Conservation (phyloP, 2,329 filamentous ascomycete genomes). For the Epichloe gansuensis region DNA sequence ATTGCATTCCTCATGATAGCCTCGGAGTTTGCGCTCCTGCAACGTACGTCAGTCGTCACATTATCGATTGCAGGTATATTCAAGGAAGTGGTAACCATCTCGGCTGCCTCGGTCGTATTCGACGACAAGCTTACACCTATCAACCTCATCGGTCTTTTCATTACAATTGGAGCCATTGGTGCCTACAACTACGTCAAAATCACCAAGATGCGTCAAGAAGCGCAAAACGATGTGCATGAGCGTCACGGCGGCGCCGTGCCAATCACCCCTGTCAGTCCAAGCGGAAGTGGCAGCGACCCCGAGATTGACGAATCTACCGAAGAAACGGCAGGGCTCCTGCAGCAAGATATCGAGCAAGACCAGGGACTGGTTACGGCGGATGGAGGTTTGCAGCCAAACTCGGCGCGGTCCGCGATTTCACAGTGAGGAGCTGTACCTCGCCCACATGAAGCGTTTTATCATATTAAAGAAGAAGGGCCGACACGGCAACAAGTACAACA, state of each 20-base stretch:
- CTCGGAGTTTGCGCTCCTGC: conserved; percentile 86
- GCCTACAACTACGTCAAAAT: conserved; percentile 96
- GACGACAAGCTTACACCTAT: conserved; percentile 75
- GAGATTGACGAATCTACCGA: conserved; percentile 31
- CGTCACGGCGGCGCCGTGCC: conserved; percentile 23
- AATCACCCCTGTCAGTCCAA: conserved; percentile 23
- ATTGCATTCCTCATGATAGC: conserved; percentile 96
- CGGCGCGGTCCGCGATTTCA: not conserved
- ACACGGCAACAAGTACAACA: not conserved
- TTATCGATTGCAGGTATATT: conserved; percentile 96
- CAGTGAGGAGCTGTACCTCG: not conserved
- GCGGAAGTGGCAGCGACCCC: conserved; percentile 26
- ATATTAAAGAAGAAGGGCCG: not conserved
- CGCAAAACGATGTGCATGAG: conserved; percentile 38
- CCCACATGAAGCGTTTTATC: not conserved
- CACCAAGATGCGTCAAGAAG: conserved; percentile 71
- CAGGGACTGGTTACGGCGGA: conserved; percentile 27
- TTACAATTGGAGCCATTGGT: conserved; percentile 76
- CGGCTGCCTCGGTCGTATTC: conserved; percentile 75
- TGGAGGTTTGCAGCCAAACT: conserved; percentile 22
- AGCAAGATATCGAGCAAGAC: conserved; percentile 22
- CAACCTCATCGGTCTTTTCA: conserved; percentile 76
- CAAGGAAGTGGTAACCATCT: conserved; percentile 96
- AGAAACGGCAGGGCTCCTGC: conserved; percentile 33
- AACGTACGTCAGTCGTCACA: conserved; percentile 91